Evolutionary conservation across 192 early-diverging fungal species (phyloP).

Genomic region (Entomortierella parvispora): DNA sequence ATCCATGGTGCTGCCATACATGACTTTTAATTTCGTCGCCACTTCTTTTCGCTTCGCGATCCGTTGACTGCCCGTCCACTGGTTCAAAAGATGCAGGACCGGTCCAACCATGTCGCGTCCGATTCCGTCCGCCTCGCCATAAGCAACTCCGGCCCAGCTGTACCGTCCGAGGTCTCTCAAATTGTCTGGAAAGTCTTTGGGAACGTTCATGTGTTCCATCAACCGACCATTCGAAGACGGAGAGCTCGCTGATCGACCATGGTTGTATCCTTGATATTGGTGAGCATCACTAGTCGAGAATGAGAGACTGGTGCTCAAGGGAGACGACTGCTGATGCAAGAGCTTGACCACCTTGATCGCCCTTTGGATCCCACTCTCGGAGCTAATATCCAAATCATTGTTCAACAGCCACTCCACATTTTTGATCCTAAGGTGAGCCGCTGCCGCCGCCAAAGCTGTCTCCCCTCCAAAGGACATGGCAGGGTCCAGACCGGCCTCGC

Average conservation of each 20-base stretch:
- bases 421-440: constrained; percentile 50
- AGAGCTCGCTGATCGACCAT: constrained; percentile 1
- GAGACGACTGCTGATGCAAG: constrained; percentile 10
- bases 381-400: constrained; percentile 42
- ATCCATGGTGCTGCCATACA: constrained; percentile 38
- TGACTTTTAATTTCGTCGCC: constrained; percentile 44
- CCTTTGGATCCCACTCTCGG: constrained; percentile 29
- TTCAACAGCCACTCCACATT: constrained; percentile 46
- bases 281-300: neutral
- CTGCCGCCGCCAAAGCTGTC: constrained; percentile 46
- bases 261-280: neutral
- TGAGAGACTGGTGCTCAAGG: constrained; percentile 6
- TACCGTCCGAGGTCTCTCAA: constrained; percentile 43
- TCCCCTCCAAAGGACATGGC: constrained; percentile 42
- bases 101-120: constrained; percentile 41
- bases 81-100: constrained; percentile 25
- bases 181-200: constrained; percentile 12
- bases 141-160: constrained; percentile 47
- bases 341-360: constrained; percentile 47
- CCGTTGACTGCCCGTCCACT: constrained; percentile 36
- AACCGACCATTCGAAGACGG: neutral
- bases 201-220: neutral
- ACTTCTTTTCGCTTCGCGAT: constrained; percentile 35
- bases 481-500: constrained; percentile 44
- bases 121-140: constrained; percentile 42